Conservation (phyloP, 2,329 filamentous ascomycete genomes). For the Phialophora macrospora region DNA sequence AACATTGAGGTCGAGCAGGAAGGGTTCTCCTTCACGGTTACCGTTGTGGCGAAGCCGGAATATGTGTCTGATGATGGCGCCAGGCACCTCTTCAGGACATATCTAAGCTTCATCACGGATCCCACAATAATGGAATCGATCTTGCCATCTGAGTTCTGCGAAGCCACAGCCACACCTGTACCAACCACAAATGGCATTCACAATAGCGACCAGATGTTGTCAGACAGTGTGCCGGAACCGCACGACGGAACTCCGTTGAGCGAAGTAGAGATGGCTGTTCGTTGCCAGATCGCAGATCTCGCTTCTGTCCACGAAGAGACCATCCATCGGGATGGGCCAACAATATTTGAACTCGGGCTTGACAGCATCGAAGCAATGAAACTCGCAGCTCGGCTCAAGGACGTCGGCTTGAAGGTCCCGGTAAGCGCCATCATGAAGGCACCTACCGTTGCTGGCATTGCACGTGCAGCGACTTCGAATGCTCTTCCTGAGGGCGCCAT, state of each 20-base stretch:
- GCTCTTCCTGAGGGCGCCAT: neutral
- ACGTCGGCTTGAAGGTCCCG: constrained; percentile 62
- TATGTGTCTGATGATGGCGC: constrained; percentile 47
- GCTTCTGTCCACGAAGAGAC: constrained; percentile 58
- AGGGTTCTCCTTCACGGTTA: constrained; percentile 57
- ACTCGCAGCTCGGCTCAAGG: constrained; percentile 72
- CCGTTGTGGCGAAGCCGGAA: constrained; percentile 63
- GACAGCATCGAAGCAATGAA: constrained; percentile 94
- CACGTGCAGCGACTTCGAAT: constrained; percentile 40
- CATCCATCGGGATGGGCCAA: constrained; percentile 63
- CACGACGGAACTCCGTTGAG: constrained; percentile 63
- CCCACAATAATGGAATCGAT: constrained; percentile 8
- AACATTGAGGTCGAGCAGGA: constrained; percentile 73
- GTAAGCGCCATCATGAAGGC: constrained; percentile 78
- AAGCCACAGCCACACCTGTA: neutral
- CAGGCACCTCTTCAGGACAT: constrained; percentile 49
- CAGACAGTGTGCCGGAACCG: neutral
- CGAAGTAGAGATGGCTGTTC: constrained; percentile 57
- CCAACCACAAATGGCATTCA: neutral
- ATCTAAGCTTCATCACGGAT: constrained; percentile 40
- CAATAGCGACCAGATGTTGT: neutral
- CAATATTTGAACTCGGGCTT: constrained; percentile 78
- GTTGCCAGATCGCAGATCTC: constrained; percentile 67
- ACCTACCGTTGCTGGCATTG: constrained; percentile 69
- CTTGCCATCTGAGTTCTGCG: constrained; percentile 24